Evolutionary conservation across 2,329 filamentous ascomycete species (phyloP).

Genomic region (Metarhizium brunneum): DNA sequence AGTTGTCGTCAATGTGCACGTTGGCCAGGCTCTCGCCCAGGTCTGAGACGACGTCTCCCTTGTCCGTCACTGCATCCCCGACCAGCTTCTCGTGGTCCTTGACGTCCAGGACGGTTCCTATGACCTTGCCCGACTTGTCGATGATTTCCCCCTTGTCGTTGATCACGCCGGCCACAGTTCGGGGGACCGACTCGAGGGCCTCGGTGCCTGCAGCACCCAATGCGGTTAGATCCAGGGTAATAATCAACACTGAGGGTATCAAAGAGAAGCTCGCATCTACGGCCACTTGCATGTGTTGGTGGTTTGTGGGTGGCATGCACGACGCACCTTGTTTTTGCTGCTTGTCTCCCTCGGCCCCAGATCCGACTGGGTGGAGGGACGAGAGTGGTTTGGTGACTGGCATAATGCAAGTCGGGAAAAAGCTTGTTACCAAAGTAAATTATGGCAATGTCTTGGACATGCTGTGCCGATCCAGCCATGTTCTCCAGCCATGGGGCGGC

Average conservation of each 20-base stretch:
- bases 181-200: constrained; percentile 13
- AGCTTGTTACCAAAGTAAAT: not conserved
- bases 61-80: constrained; percentile 28
- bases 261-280: not conserved
- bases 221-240: not conserved
- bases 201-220: not conserved
- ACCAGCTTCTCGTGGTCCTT: constrained; percentile 29
- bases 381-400: not conserved
- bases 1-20: constrained; percentile 25
- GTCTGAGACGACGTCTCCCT: constrained; percentile 23
- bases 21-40: constrained; percentile 33
- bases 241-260: not conserved
- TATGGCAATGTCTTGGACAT: not conserved
- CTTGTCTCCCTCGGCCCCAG: not conserved
- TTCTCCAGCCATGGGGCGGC: not conserved
- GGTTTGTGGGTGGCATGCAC: not conserved
- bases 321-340: not conserved
- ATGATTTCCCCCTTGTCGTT: constrained; percentile 36
- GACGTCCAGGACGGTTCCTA: constrained; percentile 32
- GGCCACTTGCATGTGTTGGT: not conserved
- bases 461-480: not conserved
- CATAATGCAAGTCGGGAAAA: not conserved
- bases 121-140: constrained; percentile 31
- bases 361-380: not conserved
- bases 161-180: constrained; percentile 31